phyloP scores from a whole-genome alignment of 192 early-diverging fungal species.

The Coemansia asiatica region DNA sequence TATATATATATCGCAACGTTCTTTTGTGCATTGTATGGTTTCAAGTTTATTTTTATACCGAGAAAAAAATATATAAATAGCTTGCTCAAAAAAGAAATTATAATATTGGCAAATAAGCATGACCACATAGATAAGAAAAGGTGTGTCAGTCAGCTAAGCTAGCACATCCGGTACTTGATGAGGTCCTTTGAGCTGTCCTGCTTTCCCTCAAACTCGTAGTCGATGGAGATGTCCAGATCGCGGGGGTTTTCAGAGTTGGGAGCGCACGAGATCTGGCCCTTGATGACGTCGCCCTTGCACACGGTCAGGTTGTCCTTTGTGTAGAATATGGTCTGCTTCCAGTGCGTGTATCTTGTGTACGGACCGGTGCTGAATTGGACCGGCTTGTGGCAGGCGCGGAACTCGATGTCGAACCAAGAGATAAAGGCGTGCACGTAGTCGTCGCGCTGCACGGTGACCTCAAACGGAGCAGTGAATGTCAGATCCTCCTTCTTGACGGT shows the following conservation, averaged over 20 bases:
- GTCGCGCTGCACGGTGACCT: conserved; percentile 70
- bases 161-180: conserved; percentile 74
- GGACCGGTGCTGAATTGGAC: conserved; percentile 81
- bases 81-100: background rate
- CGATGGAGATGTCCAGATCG: conserved; percentile 88
- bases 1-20: too few species aligned
- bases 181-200: conserved; percentile 51
- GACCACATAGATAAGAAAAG: too few species aligned
- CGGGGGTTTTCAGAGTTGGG: conserved; percentile 86
- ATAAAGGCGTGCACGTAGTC: conserved; percentile 94
- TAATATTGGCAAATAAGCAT: background rate
- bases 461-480: conserved; percentile 80
- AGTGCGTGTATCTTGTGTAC: conserved; percentile 91
- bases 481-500: conserved; percentile 89
- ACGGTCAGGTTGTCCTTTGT: conserved; percentile 70
- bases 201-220: conserved; percentile 66
- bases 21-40: too few species aligned
- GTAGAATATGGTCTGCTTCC: conserved; percentile 99
- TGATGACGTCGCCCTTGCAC: conserved; percentile 72
- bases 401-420: conserved; percentile 96
- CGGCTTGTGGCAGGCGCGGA: conserved; percentile 87
- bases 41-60: too few species aligned
- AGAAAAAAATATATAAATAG: too few species aligned
- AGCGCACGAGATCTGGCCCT: conserved; percentile 64
- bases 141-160: background rate